Evolutionary conservation across 192 early-diverging fungal genomes (phyloP).

Genomic region (Coemansia sp.): DNA sequence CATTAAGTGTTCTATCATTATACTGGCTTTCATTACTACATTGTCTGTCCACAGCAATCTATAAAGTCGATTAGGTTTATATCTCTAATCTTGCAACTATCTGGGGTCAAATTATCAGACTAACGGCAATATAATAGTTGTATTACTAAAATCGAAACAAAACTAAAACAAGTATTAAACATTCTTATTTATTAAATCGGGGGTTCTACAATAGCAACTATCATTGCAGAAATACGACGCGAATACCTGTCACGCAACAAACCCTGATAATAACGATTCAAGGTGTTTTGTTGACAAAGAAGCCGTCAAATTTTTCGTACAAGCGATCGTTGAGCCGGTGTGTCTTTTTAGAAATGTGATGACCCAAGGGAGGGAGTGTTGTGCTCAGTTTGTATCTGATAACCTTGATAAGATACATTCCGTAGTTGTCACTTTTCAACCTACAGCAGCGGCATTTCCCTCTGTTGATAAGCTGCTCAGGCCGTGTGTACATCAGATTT

Average conservation of each 20-base stretch:
- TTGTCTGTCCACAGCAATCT: neutral
- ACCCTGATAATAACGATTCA: neutral
- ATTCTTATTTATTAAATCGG: neutral
- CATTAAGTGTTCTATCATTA: neutral
- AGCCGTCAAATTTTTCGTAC: constrained; percentile 28
- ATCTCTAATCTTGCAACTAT: neutral
- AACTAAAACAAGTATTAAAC: neutral
- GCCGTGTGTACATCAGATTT: constrained; percentile 38
- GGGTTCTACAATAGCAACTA: neutral
- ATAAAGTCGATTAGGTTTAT: neutral
- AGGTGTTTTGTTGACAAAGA: constrained; percentile 27
- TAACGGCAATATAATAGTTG: too few species aligned
- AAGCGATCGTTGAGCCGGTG: constrained; percentile 24
- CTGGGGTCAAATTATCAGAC: too few species aligned
- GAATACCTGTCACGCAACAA: neutral
- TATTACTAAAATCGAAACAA: neutral
- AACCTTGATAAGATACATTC: constrained; percentile 13
- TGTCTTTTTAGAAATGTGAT: constrained; percentile 18
- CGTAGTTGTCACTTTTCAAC: constrained; percentile 7
- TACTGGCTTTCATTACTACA: neutral
- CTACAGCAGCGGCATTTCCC: constrained; percentile 34
- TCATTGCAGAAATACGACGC: neutral
- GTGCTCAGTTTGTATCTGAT: constrained; percentile 25
- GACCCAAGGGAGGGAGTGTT: constrained; percentile 16
- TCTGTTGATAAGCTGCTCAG: constrained; percentile 39